Evolutionary conservation across 1,284 basidiomycete species (phyloP).

Genomic region (Heterobasidion parviporum): DNA sequence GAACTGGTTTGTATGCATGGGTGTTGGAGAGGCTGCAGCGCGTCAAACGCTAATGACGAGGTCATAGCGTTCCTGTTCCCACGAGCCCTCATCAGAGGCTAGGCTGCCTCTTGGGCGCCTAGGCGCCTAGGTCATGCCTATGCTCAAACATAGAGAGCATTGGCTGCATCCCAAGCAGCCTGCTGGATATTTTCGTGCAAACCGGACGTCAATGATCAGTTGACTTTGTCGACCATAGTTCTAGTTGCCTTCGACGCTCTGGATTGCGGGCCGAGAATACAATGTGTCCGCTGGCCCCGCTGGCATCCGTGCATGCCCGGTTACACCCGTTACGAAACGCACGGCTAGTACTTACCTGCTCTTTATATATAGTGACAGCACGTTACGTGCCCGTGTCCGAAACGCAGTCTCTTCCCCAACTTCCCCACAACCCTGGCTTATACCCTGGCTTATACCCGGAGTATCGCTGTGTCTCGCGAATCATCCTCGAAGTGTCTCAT

Average conservation of each 20-base stretch:
- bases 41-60: not conserved
- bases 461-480: not conserved
- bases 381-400: not conserved
- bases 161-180: too few relatives aligned
- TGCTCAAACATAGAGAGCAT: too few relatives aligned
- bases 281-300: not conserved
- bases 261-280: not conserved
- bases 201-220: too few relatives aligned
- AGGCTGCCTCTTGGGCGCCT: too few relatives aligned
- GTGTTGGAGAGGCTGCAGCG: not conserved
- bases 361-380: not conserved
- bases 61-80: not conserved
- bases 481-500: not conserved
- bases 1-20: not conserved
- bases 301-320: not conserved
- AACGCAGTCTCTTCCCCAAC: not conserved
- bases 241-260: not conserved
- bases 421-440: not conserved
- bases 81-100: too few relatives aligned
- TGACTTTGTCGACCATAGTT: too few relatives aligned
- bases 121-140: too few relatives aligned
- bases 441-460: not conserved
- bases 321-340: not conserved
- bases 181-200: too few relatives aligned
- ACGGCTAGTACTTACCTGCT: not conserved